Evolutionary conservation across 2,329 filamentous ascomycete genomes (phyloP).

Genomic region (Epichloe sibirici): DNA sequence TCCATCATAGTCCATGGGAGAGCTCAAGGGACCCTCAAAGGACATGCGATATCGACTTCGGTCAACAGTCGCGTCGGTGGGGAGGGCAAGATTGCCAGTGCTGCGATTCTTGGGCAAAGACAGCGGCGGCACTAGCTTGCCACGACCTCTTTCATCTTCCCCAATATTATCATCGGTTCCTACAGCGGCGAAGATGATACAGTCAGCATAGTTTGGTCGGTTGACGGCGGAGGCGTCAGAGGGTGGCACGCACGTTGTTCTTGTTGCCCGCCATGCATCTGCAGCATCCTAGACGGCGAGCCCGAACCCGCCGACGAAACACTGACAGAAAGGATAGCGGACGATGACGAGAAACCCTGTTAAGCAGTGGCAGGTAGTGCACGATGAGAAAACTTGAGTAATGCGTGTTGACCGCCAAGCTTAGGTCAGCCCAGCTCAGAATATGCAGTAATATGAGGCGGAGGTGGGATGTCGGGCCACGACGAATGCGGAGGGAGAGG

Average conservation of each 20-base stretch:
- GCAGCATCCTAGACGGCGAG: constrained; percentile 29
- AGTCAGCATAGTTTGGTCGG: constrained; percentile 3
- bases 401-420: background rate
- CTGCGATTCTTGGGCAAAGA: constrained; percentile 53
- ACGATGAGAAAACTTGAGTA: background rate
- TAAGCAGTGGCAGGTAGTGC: background rate
- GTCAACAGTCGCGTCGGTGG: constrained; percentile 36
- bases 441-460: background rate
- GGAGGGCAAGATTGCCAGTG: constrained; percentile 46
- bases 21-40: constrained; percentile 56
- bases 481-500: background rate
- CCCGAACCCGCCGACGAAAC: constrained; percentile 5
- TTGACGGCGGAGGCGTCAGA: background rate
- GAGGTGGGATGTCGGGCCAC: background rate
- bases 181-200: constrained; percentile 14
- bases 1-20: constrained; percentile 50
- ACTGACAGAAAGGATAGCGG: constrained; percentile 8
- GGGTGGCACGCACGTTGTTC: constrained; percentile 24
- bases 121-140: constrained; percentile 33
- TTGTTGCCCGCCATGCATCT: constrained; percentile 29
- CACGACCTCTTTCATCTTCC: constrained; percentile 29
- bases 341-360: constrained; percentile 8
- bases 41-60: constrained; percentile 59
- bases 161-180: constrained; percentile 21
- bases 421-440: constrained; percentile 1